Conservation (phyloP, 2,329 filamentous ascomycete genomes). For the Blumeria hordei region DNA sequence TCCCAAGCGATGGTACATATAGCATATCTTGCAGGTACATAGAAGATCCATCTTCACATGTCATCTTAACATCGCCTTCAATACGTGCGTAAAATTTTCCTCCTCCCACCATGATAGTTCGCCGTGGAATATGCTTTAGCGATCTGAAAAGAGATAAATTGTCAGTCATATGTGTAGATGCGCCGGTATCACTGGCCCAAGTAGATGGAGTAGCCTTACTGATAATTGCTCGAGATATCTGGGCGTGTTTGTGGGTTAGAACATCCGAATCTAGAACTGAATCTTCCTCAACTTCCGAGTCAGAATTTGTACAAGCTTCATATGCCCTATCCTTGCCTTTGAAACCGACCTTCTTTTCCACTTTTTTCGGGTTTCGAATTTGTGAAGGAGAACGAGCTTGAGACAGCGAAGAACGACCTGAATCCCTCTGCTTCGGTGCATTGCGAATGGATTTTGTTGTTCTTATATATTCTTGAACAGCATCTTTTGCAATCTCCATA, state of each 20-base stretch:
- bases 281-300: background rate
- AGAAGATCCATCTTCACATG: background rate
- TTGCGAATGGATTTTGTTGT: background rate
- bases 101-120: background rate
- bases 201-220: background rate
- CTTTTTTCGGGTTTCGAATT: background rate
- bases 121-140: background rate
- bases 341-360: background rate
- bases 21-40: background rate
- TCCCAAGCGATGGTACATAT: background rate
- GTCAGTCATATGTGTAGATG: background rate
- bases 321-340: background rate
- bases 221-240: background rate
- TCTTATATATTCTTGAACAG: background rate
- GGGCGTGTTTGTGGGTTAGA: background rate
- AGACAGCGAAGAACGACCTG: too few relatives aligned
- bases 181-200: background rate
- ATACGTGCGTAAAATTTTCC: background rate
- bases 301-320: background rate
- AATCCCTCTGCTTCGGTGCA: too few relatives aligned
- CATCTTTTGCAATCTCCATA: background rate
- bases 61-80: background rate
- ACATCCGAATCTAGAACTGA: too few relatives aligned
- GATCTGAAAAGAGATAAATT: background rate
- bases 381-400: too few relatives aligned